Evolutionary conservation across 352 stramenopile genomes (phyloP), one percentile per base, ranked within the genome.

Genomic region (Globisporangium sylvaticum): DNA sequence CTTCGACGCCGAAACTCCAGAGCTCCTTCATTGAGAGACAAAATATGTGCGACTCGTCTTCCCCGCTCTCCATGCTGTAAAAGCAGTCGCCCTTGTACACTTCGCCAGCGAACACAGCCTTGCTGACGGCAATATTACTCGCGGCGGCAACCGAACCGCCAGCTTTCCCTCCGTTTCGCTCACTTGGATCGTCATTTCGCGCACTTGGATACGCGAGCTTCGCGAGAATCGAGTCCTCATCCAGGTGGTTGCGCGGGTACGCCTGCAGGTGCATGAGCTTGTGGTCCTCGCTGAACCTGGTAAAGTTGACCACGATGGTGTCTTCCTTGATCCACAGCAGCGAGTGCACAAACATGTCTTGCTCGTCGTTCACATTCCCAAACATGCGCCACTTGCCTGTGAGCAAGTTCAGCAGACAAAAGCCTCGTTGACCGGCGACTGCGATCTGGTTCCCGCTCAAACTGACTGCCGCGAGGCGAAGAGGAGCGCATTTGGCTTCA

Each of bases 281-380:
- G 64, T 94, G 83, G 4, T 79, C 62, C 46, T 95, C 84, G 32
- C 74, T 81, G 31, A 79, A 75, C 18, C 80, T 73, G 31, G 86
- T 87, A 60, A 88, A 90, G 46, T 78, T 78, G 6, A 81, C 84
- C 2, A 91, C 66, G n/a, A 95, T 50, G 5, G 73, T 76, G 63
- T 95, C 85, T 29, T 94, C 81, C 1, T 60, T 60, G 53, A 90
- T 55, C 88, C 88, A 95, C 3, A 84, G 39, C 22, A 95, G 67
- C 24, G 85, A 75, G 39, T 84, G 80, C 1, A 93, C 83, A 2
- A 73, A 68, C 64, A 94, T 76, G 48, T 93, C 86, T 50, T 91
- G 85, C 65, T 95, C 88, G 31, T 94, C 83, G 54, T 92, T 87
- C 39, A 94, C 83, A 44, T 94, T 95, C 39, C 88, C 88, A 74